Evolutionary conservation across 2,329 filamentous ascomycete genomes (phyloP), one percentile per base, ranked within the genome.

Genomic region (Hortaea sp.): DNA sequence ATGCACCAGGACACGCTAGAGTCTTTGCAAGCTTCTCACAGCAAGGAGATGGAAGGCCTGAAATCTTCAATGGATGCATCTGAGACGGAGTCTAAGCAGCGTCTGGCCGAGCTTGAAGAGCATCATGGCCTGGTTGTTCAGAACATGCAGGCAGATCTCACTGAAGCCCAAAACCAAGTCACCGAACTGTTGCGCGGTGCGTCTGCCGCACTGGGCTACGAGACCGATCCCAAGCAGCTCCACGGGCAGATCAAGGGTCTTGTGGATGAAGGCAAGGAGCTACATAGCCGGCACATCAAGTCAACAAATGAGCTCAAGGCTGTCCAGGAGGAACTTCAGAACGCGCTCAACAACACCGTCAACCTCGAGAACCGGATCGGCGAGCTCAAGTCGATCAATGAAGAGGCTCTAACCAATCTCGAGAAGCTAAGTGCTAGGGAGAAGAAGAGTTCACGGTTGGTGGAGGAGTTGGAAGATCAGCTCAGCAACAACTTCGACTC

Each of bases 391-490:
- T 49, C 57, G 13, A 63, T 70, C 53, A 72, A 79, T 51, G 72
- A 78, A 43, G 71, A 76, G 49, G 75, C 75, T 45, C 64, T 78
- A 37, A 72, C 72, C 50, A 77, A 79, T 55, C 70, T 82, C 27
- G 72, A 76, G 51, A 70, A 70, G 52, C 69, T 81, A 46, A 71
- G 68, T 20, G 69, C 72, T 11, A 78, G 79, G 68, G 94, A 94
- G 73, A 83, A 88, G 71, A 95, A 94, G 75, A 94, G 92, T 66
- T 85, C 86, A 38, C 81, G 88, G 20, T 74, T 98, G 9, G 87
- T 98, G 6, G 88, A 97, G 64, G 90, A 98, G 68, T 81, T 98
- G 5, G 92, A 98, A 67, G 90, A 97, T 58, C 92, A 98, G 66
- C 80, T 98, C 45, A 89, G 90, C 62, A 87, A 78, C 63, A 95